Conservation (phyloP, 495 filamentous ascomycete species). For the Penicillium waksmanii region DNA sequence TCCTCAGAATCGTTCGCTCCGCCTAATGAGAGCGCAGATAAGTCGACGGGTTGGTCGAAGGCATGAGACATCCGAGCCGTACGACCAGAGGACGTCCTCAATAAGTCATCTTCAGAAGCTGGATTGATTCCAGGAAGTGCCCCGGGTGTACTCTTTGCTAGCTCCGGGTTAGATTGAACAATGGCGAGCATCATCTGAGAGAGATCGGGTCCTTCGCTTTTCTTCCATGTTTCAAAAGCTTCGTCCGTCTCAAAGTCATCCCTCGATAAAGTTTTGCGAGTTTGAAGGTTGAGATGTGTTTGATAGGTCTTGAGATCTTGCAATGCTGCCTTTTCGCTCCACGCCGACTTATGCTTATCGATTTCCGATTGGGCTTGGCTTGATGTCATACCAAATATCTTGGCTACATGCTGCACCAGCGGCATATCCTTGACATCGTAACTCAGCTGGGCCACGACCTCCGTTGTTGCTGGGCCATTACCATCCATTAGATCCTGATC, state of each 20-base stretch:
- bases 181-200: conserved; percentile 93
- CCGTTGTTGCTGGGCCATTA: conserved; percentile 64
- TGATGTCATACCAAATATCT: conserved; percentile 78
- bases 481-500: conserved; percentile 79
- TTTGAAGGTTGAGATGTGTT: conserved; percentile 79
- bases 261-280: conserved; percentile 72
- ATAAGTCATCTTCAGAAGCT: conserved; percentile 52
- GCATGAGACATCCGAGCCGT: conserved; percentile 58
- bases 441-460: conserved; percentile 78
- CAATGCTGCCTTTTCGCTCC: conserved; percentile 91
- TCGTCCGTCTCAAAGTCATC: conserved; percentile 93
- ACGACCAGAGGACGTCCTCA: conserved; percentile 55
- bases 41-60: conserved; percentile 77
- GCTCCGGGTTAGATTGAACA: conserved; percentile 81
- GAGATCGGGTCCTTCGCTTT: conserved; percentile 76
- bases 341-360: conserved; percentile 72
- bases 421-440: conserved; percentile 97
- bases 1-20: conserved; percentile 53
- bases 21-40: conserved; percentile 69
- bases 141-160: conserved; percentile 68
- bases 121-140: conserved; percentile 56
- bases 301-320: conserved; percentile 93
- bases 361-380: conserved; percentile 83
- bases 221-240: conserved; percentile 88
- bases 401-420: conserved; percentile 82